A percentile compares a stretch with the other conserved stretches of the same genome.
These are phyloP conservation scores for Cercophora newfieldiana DNA, from an alignment of 495 filamentous ascomycete species.

Conservation along the genomic window DNA sequence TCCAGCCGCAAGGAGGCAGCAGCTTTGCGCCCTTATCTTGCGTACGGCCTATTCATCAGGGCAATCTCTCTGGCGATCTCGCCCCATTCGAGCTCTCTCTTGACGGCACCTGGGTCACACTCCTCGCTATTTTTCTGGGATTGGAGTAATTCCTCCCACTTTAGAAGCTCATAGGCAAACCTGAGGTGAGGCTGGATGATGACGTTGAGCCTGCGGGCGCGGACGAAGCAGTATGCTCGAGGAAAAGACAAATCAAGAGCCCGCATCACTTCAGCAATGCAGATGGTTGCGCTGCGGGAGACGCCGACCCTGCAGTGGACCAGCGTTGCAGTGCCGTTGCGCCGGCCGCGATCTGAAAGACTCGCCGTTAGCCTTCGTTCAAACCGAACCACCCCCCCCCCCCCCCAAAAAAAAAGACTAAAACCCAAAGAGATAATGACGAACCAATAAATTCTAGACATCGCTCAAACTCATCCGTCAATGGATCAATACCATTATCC, in stretches of 20 bases:
- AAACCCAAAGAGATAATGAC: conserved; percentile 28
- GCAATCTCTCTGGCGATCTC: conserved; percentile 88
- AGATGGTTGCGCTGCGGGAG: conserved; percentile 92
- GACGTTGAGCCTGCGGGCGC: conserved; percentile 77
- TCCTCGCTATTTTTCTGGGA: conserved; percentile 21
- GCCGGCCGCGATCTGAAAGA: conserved; percentile 67
- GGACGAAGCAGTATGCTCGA: conserved; percentile 93
- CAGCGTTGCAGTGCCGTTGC: conserved; percentile 76
- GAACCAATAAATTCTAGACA: conserved; percentile 92
- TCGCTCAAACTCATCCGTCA: conserved; percentile 82
- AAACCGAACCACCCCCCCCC: background rate
- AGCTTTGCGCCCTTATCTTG: conserved; percentile 34
- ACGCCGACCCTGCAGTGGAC: conserved; percentile 97
- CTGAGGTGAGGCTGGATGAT: conserved; percentile 64
- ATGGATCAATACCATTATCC: conserved; percentile 92
- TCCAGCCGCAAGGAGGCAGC: background rate
- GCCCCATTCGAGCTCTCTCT: conserved; percentile 86
- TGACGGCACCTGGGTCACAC: conserved; percentile 36
- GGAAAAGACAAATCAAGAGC: conserved; percentile 78
- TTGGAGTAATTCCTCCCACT: conserved; percentile 80
- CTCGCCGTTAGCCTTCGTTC: background rate
- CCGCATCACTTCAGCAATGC: conserved; percentile 97
- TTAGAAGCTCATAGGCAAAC: conserved; percentile 73
- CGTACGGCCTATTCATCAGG: conserved; percentile 94
- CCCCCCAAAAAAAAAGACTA: too few species aligned